These are phyloP conservation scores for Sporothrix phasma DNA, from an alignment of 2,329 filamentous ascomycete species.

Conservation along the genomic window DNA sequence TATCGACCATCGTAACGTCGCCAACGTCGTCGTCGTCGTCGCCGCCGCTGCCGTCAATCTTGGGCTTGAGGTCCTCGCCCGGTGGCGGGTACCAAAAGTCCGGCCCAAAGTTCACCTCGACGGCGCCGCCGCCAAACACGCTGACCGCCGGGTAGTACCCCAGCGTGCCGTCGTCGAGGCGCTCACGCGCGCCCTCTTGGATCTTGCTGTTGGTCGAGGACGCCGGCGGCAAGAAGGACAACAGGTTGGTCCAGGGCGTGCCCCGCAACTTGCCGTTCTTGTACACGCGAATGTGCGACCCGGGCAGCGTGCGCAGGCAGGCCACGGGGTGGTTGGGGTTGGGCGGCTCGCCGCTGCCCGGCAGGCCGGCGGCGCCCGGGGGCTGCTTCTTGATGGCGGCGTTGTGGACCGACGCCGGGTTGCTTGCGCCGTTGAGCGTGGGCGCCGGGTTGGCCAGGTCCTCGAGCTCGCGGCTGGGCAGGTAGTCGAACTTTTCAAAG, in stretches of 20 bases:
- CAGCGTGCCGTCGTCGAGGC: constrained; percentile 86
- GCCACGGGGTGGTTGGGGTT: constrained; percentile 63
- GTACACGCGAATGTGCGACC: constrained; percentile 79
- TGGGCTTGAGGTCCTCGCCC: neutral
- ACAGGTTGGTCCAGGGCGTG: constrained; percentile 75
- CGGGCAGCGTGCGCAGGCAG: constrained; percentile 75
- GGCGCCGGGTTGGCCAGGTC: constrained; percentile 66
- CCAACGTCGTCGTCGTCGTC: constrained; percentile 28
- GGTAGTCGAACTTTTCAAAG: constrained; percentile 88
- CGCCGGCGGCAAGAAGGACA: constrained; percentile 85
- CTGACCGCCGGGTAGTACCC: constrained; percentile 94
- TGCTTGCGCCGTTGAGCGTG: constrained; percentile 24
- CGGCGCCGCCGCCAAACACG: constrained; percentile 82
- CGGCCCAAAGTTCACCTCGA: constrained; percentile 88
- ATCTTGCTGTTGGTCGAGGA: constrained; percentile 63
- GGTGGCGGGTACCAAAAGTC: constrained; percentile 79
- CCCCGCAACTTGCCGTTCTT: constrained; percentile 86
- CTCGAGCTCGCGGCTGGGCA: constrained; percentile 78
- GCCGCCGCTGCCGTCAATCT: constrained; percentile 35
- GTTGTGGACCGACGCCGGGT: constrained; percentile 22
- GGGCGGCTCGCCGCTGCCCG: constrained; percentile 43
- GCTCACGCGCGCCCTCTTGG: constrained; percentile 68
- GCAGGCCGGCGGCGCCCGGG: constrained; percentile 16
- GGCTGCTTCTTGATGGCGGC: constrained; percentile 38
- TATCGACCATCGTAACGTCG: constrained; percentile 38